Conservation (phyloP, 495 filamentous ascomycete genomes). For the Lophiotrema nucula region DNA sequence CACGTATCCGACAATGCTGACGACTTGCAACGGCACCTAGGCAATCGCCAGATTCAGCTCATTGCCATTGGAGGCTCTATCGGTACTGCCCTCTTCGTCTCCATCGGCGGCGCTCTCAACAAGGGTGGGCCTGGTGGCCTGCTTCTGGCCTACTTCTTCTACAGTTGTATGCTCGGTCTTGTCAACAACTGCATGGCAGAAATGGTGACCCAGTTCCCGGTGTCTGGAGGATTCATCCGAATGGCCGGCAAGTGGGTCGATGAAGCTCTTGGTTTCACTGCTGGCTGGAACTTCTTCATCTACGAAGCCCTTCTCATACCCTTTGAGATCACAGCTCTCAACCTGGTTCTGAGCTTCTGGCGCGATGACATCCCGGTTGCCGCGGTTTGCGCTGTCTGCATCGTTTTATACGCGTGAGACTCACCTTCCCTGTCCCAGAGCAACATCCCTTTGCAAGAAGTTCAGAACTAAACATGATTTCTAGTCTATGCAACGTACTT, state of each 20-base stretch:
- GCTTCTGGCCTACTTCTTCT: constrained; percentile 39
- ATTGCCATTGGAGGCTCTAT: constrained; percentile 46
- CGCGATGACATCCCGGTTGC: constrained; percentile 46
- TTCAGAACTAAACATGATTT: constrained; percentile 6
- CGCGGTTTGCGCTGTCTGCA: constrained; percentile 42
- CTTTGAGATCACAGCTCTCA: constrained; percentile 55
- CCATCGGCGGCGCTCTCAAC: constrained; percentile 37
- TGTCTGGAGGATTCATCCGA: constrained; percentile 48
- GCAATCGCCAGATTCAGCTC: constrained; percentile 40
- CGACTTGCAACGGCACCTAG: constrained; percentile 29
- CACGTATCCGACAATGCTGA: constrained; percentile 24
- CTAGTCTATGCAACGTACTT: constrained; percentile 45
- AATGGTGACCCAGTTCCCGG: constrained; percentile 48
- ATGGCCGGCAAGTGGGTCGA: constrained; percentile 51
- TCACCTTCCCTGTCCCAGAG: constrained; percentile 2
- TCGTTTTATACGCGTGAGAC: constrained; percentile 40
- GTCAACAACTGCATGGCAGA: constrained; percentile 52
- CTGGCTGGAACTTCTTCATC: constrained; percentile 47
- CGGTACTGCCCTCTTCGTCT: constrained; percentile 42
- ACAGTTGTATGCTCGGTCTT: constrained; percentile 33
- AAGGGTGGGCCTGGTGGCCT: constrained; percentile 39
- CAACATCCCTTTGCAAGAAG: not conserved
- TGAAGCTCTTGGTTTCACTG: constrained; percentile 61
- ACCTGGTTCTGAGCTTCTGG: constrained; percentile 50
- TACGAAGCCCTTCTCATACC: constrained; percentile 57